These are phyloP conservation scores for Plasmodium chabaudi DNA, from an alignment of 169 alveolate species.

Conservation along the genomic window DNA sequence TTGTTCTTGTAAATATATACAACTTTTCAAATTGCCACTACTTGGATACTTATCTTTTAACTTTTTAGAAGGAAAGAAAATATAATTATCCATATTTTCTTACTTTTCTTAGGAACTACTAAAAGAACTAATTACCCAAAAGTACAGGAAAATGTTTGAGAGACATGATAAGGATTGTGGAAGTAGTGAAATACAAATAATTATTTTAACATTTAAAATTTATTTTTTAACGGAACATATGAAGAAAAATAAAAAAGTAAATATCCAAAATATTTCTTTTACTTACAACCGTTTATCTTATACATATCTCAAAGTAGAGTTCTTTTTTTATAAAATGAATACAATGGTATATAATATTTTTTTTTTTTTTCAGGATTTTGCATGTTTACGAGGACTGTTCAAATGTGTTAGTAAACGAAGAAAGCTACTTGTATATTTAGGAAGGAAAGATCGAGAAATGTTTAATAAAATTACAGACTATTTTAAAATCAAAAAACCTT, in stretches of 20 bases:
- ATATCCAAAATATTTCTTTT: too few relatives aligned
- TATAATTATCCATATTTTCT: background rate
- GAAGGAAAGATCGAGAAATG: slow-evolving; percentile 44
- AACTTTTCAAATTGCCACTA: too few relatives aligned
- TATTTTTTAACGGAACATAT: slow-evolving; percentile 64
- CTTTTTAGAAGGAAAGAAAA: background rate
- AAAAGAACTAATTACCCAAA: slow-evolving; percentile 70
- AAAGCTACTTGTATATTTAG: slow-evolving; percentile 40
- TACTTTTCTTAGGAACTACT: slow-evolving; percentile 30
- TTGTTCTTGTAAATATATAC: background rate
- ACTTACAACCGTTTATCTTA: too few relatives aligned
- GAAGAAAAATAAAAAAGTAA: slow-evolving; percentile 61
- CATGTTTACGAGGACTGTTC: slow-evolving; percentile 65
- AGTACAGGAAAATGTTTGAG: slow-evolving; percentile 53
- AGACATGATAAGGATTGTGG: slow-evolving; percentile 73
- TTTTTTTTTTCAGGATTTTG: slow-evolving; percentile 34
- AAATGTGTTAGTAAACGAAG: slow-evolving; percentile 72
- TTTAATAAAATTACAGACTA: slow-evolving; percentile 41
- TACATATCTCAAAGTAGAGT: too few relatives aligned
- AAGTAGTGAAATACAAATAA: slow-evolving; percentile 74
- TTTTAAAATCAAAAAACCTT: slow-evolving; percentile 73
- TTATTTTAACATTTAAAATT: slow-evolving; percentile 62
- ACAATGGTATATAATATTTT: too few relatives aligned
- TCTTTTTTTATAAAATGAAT: too few relatives aligned
- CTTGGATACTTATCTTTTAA: background rate